Evolutionary conservation across 1,284 basidiomycete species (phyloP).

Genomic region (Cronartium quercuum): DNA sequence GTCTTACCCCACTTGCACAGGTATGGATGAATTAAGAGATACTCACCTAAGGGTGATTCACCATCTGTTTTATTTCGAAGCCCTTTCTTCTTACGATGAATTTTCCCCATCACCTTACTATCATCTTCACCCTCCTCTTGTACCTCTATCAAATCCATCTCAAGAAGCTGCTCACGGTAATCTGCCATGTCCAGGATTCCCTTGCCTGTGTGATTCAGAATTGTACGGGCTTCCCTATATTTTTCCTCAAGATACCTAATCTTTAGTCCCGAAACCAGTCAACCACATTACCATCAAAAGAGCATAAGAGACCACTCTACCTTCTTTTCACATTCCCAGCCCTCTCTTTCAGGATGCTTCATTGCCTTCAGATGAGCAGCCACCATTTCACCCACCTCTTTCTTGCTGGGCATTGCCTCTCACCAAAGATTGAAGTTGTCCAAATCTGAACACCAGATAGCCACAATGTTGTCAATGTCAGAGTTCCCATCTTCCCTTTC

Average conservation of each 20-base stretch:
- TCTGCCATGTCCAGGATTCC: neutral
- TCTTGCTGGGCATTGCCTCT: neutral
- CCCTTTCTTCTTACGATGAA: neutral
- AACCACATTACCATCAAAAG: too few relatives aligned
- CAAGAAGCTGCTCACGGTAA: neutral
- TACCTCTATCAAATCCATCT: neutral
- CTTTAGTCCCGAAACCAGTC: neutral
- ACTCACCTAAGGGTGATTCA: too few relatives aligned
- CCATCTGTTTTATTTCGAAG: too few relatives aligned
- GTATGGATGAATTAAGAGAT: too few relatives aligned
- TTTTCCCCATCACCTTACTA: neutral
- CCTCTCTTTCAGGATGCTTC: neutral
- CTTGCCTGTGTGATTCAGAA: neutral
- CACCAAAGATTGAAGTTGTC: neutral
- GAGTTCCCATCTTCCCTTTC: neutral
- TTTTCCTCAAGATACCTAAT: neutral
- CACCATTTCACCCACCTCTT: neutral
- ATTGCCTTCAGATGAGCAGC: neutral
- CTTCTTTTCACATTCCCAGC: neutral
- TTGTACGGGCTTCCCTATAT: neutral
- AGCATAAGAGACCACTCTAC: neutral
- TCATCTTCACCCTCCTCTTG: neutral
- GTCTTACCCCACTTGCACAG: too few relatives aligned
- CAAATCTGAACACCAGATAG: neutral
- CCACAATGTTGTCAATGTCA: neutral